Evolutionary conservation across 2,329 filamentous ascomycete species (phyloP).

Genomic region (Clonostachys sp.): DNA sequence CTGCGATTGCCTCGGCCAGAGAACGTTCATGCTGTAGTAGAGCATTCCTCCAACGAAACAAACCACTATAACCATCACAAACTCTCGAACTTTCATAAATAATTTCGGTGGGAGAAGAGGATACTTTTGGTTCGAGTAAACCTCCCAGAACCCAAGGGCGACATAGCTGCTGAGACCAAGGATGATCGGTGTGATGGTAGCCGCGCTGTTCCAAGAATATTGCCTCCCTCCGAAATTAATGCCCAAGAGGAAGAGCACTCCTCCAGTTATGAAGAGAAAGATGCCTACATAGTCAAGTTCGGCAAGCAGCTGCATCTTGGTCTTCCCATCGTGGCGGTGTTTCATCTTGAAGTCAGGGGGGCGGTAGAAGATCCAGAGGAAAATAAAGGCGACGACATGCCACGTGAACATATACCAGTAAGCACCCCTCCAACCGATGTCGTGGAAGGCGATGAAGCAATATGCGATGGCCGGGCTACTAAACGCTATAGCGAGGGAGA

Average conservation of each 20-base stretch:
- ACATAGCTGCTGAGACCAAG: slow-evolving; percentile 18
- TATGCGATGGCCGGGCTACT: slow-evolving; percentile 21
- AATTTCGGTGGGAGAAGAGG: slow-evolving; percentile 20
- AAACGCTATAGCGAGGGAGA: slow-evolving; percentile 11
- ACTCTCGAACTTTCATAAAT: slow-evolving; percentile 18
- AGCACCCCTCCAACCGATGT: slow-evolving; percentile 19
- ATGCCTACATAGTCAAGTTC: slow-evolving; percentile 17
- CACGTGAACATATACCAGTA: slow-evolving; percentile 26
- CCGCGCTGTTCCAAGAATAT: slow-evolving; percentile 18
- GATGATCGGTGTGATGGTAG: slow-evolving; percentile 19
- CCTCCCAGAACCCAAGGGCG: slow-evolving; percentile 18
- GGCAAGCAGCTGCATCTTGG: slow-evolving; percentile 12
- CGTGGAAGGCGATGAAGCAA: slow-evolving; percentile 20
- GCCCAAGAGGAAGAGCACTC: slow-evolving; percentile 18
- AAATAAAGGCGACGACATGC: slow-evolving; percentile 14
- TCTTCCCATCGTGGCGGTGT: slow-evolving; percentile 17
- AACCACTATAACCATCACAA: slow-evolving; percentile 20
- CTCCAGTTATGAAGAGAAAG: slow-evolving; percentile 15
- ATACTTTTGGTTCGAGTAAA: slow-evolving; percentile 15
- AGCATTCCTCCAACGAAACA: slow-evolving; percentile 23
- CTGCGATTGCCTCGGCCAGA: slow-evolving; percentile 19
- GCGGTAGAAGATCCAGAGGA: slow-evolving; percentile 20
- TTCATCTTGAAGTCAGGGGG: slow-evolving; percentile 27
- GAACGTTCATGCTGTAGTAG: slow-evolving; percentile 21
- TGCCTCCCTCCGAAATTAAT: slow-evolving; percentile 18